These are phyloP conservation scores for Globisporangium spinosum DNA, from an alignment of 352 stramenopile species.

Conservation along the genomic window DNA sequence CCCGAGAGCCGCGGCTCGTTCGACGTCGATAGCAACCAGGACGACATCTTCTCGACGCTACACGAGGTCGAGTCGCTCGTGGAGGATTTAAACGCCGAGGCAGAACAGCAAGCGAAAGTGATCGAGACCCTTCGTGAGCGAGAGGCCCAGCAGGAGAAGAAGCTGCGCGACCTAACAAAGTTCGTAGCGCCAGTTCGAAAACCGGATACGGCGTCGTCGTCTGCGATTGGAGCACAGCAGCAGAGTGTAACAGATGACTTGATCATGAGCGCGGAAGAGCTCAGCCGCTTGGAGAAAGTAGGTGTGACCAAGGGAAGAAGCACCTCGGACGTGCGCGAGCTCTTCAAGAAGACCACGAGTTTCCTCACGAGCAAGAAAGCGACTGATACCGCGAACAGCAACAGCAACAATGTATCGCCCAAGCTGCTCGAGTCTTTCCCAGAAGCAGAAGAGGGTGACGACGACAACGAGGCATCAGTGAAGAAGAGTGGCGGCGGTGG, in stretches of 20 bases:
- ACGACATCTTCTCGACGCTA: conserved; percentile 29
- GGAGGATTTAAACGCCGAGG: conserved; percentile 51
- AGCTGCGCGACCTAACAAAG: conserved; percentile 28
- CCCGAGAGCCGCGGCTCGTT: conserved; percentile 11
- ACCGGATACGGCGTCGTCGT: conserved; percentile 1
- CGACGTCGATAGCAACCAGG: conserved; percentile 4
- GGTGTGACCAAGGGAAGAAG: conserved; percentile 27
- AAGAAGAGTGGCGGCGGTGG: conserved; percentile 15
- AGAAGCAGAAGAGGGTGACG: not conserved
- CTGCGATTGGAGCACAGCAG: not conserved
- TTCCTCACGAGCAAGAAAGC: conserved; percentile 23
- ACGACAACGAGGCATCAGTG: not conserved
- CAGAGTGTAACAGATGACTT: conserved; percentile 16
- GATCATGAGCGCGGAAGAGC: conserved; percentile 17
- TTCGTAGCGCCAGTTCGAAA: conserved; percentile 19
- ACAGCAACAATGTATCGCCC: conserved; percentile 2
- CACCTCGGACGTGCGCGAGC: conserved; percentile 40
- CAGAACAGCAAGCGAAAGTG: conserved; percentile 41
- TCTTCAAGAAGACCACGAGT: conserved; percentile 41
- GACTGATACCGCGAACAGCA: not conserved
- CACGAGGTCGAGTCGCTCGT: conserved; percentile 40
- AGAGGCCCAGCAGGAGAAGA: conserved; percentile 27
- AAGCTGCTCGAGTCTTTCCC: conserved; percentile 8
- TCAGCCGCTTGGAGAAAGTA: conserved; percentile 20
- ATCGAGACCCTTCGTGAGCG: conserved; percentile 32